These are phyloP conservation scores for Daldinia bambusicola DNA, from an alignment of 495 filamentous ascomycete species.

Conservation along the genomic window DNA sequence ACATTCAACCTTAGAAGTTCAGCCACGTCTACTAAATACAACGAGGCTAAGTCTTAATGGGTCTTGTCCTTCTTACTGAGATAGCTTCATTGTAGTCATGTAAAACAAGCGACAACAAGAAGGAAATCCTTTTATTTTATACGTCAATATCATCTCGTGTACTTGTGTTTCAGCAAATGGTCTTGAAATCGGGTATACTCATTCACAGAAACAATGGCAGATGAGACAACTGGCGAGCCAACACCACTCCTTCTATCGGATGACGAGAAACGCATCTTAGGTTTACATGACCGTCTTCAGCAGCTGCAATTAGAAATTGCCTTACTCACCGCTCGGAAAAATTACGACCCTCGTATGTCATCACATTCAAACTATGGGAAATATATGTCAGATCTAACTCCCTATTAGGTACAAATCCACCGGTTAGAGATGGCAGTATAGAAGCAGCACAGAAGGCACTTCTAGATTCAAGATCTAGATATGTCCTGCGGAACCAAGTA, in stretches of 20 bases:
- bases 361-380: constrained; percentile 4
- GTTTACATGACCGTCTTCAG: constrained; percentile 74
- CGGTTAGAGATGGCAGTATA: constrained; percentile 53
- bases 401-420: constrained; percentile 19
- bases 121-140: neutral
- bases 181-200: neutral
- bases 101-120: neutral
- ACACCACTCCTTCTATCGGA: constrained; percentile 64
- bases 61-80: neutral
- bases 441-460: constrained; percentile 71
- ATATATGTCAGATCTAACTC: constrained; percentile 4
- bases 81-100: neutral
- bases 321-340: constrained; percentile 66
- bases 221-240: constrained; percentile 16
- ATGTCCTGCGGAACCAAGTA: constrained; percentile 73
- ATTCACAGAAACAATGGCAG: constrained; percentile 35
- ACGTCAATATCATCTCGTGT: neutral
- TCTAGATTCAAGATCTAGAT: constrained; percentile 73
- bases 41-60: neutral
- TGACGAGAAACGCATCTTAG: constrained; percentile 69
- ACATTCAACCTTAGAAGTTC: neutral
- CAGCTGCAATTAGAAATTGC: constrained; percentile 76
- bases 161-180: neutral
- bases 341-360: constrained; percentile 45
- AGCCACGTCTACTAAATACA: neutral